Evolutionary conservation across 2,329 filamentous ascomycete species (phyloP).

Genomic region (Aspergillus felis): DNA sequence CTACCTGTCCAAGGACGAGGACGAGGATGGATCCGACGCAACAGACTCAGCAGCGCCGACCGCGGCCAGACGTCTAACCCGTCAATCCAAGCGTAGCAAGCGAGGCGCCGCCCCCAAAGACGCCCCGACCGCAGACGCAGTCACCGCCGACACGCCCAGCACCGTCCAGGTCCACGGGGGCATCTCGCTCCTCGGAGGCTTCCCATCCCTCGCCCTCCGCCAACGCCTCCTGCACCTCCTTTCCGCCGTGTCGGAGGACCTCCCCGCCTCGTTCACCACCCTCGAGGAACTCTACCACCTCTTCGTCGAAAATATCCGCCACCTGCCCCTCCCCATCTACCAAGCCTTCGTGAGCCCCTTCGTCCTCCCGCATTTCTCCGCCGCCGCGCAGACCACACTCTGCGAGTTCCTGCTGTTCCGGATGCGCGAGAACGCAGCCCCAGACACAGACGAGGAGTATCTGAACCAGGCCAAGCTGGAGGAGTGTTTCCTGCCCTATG

Average conservation of each 20-base stretch:
- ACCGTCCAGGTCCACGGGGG: conserved; percentile 14
- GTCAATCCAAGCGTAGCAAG: conserved; percentile 33
- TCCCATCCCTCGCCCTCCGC: conserved; percentile 39
- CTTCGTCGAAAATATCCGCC: conserved; percentile 46
- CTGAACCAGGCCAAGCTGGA: conserved; percentile 51
- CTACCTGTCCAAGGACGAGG: conserved; percentile 37
- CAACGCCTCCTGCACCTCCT: conserved; percentile 45
- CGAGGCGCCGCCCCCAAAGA: conserved; percentile 15
- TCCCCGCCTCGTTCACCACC: conserved; percentile 33
- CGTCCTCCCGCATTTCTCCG: conserved; percentile 38
- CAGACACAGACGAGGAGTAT: conserved; percentile 36
- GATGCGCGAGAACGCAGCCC: conserved; percentile 44
- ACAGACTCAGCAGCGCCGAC: conserved; percentile 11
- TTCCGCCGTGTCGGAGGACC: conserved; percentile 32
- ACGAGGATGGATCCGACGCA: conserved; percentile 35
- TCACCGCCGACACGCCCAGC: background rate
- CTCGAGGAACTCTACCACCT: conserved; percentile 41
- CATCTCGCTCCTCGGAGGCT: conserved; percentile 33
- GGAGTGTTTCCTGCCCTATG: conserved; percentile 61
- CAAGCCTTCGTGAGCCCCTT: conserved; percentile 44
- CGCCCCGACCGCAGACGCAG: conserved; percentile 1
- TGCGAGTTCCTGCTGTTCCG: conserved; percentile 51
- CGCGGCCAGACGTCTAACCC: conserved; percentile 15
- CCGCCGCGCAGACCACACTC: conserved; percentile 47
- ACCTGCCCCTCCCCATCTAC: conserved; percentile 44